Evolutionary conservation across 148 eudicot species (phyloP).

Genomic region (Rhododendron molle): DNA sequence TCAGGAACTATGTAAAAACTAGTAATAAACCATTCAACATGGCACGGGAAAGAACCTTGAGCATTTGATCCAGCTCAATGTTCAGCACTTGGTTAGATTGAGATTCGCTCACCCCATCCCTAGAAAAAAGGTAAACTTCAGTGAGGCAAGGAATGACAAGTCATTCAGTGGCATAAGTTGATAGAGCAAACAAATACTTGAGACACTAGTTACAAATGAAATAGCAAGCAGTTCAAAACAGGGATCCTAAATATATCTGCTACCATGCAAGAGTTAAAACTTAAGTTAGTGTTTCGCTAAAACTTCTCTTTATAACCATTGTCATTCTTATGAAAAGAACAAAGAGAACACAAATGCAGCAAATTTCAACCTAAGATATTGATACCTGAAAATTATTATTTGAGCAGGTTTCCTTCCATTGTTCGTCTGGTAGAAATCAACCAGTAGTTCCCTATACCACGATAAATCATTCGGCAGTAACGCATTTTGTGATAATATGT

Average conservation of each 20-base stretch:
- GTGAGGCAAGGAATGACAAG: not conserved
- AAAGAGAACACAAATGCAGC: slow-evolving; percentile 3
- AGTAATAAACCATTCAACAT: not conserved
- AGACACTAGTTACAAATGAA: not conserved
- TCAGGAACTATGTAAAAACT: not conserved
- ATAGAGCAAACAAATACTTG: not conserved
- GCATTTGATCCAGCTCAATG: slow-evolving; percentile 80
- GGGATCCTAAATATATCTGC: not conserved
- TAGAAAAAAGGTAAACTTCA: slow-evolving; percentile 21
- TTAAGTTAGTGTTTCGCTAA: not conserved
- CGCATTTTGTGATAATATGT: not conserved
- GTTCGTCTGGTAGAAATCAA: slow-evolving; percentile 69
- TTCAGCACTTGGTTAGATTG: slow-evolving; percentile 75
- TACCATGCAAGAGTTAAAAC: not conserved
- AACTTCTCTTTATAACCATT: not conserved
- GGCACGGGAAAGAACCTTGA: slow-evolving; percentile 45
- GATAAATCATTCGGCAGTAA: not conserved
- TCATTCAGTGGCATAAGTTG: slow-evolving; percentile 2
- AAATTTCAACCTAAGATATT: not conserved
- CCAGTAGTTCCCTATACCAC: slow-evolving; percentile 65
- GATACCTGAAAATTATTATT: slow-evolving; percentile 80
- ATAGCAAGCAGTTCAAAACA: not conserved
- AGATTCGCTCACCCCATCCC: slow-evolving; percentile 89
- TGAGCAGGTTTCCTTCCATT: slow-evolving; percentile 69
- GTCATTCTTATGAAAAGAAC: not conserved